These are phyloP conservation scores for Protomyces gravidus DNA, from an alignment of 1,139 yeast species.

Conservation along the genomic window DNA sequence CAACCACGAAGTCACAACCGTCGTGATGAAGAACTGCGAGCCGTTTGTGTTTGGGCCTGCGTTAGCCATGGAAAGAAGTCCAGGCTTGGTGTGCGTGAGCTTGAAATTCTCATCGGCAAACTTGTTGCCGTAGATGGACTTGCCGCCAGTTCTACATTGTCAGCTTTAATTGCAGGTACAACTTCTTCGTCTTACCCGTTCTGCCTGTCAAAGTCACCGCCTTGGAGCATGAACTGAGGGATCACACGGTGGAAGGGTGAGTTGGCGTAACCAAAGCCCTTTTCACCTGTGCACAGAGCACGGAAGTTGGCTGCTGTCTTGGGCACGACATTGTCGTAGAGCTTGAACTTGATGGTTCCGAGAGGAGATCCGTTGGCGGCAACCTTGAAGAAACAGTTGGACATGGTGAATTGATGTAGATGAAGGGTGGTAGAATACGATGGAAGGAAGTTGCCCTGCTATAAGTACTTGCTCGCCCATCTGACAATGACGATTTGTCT, in stretches of 20 bases:
- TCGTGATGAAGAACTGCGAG: conserved; percentile 97
- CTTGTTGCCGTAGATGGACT: conserved; percentile 94
- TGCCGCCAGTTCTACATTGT: conserved; percentile 92
- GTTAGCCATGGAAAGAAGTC: conserved; percentile 97
- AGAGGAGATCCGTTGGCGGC: conserved; percentile 45
- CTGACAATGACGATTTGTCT: neutral
- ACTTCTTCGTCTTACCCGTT: conserved; percentile 34
- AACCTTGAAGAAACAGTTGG: conserved; percentile 23
- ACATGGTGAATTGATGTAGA: conserved; percentile 2
- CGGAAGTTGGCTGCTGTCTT: conserved; percentile 98
- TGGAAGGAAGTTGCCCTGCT: neutral
- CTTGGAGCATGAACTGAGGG: conserved; percentile 94
- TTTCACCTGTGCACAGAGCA: conserved; percentile 94
- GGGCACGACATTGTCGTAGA: conserved; percentile 92
- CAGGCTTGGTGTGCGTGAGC: conserved; percentile 84
- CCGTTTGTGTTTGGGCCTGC: conserved; percentile 99
- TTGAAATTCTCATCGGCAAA: conserved; percentile 93
- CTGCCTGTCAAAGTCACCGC: conserved; percentile 61
- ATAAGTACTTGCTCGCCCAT: neutral
- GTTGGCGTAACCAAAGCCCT: conserved; percentile 90
- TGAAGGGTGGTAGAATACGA: conserved; percentile 10
- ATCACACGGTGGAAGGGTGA: conserved; percentile 98
- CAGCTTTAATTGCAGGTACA: conserved; percentile 39
- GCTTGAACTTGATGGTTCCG: conserved; percentile 76
- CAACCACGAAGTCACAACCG: conserved; percentile 93